Base-by-base conservation (phyloP, 2,329 filamentous ascomycete genomes). In the Sordariomycetes sp. region DNA sequence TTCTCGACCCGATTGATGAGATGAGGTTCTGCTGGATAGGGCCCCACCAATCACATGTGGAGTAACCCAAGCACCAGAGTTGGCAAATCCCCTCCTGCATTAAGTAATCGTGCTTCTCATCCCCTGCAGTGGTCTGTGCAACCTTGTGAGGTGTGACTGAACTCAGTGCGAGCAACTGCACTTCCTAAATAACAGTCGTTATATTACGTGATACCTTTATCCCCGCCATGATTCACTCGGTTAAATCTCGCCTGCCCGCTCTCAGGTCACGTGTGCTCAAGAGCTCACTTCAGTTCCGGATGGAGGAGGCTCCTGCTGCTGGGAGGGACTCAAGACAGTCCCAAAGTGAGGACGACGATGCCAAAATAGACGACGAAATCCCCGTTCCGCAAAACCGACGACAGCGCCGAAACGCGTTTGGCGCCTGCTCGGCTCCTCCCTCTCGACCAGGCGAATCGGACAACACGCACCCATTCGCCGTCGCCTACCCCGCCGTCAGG, bases 361-460 rank as follows among this genome's bases (percentile, higher is more conserved):
- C 52, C n/a, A 36, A 53, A 34, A 52, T 32, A 28, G 20, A 32
- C 17, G 17, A 5, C 13, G 5, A 24, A 6, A n/a, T 34, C 34
- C 13, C 51, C 24, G 17, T 13, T 17, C 17, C 51, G 51, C 51
- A 24, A 15, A 32, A 17, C 20, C 51, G 51, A 48, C 59, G 60
- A 52, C 60, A 57, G 39, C 59, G 60, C 6, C 59, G 60, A 56
- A 60, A 62, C 59, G 60, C 60, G 53, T 60, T 62, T 51, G 60
- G 60, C 28, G 55, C 59, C 34, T 39, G 25, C n/a, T 56, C 32
- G 17, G 55, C 55, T 24, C 55, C 55, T 8, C 25, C 22, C 20
- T 17, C 55, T 20, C 55, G 55, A 28, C 45, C 55, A n/a, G 45
- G 20, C 45, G 45, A 50, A 22, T 50, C 45, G 45, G n/a, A 22